Evolutionary conservation across 2,329 filamentous ascomycete species (phyloP).

Genomic region (Cyphellophora attinorum): DNA sequence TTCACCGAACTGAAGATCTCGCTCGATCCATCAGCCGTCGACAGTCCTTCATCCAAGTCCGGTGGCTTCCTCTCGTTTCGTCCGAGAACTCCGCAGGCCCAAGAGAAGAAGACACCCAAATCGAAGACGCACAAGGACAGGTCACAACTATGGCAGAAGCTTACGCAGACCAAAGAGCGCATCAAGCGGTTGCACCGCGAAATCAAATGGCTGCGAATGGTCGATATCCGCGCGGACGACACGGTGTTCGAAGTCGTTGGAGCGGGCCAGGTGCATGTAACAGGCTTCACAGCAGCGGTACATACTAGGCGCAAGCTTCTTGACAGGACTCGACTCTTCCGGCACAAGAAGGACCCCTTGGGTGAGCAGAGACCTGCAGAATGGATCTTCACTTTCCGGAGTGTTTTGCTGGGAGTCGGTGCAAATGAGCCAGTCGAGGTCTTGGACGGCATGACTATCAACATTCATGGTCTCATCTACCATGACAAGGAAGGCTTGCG

Average conservation of each 20-base stretch:
- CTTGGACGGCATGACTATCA: slow-evolving; percentile 77
- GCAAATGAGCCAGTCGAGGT: slow-evolving; percentile 78
- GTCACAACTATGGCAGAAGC: slow-evolving; percentile 69
- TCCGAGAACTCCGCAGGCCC: slow-evolving; percentile 6
- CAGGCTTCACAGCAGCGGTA: slow-evolving; percentile 73
- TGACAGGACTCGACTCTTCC: slow-evolving; percentile 79
- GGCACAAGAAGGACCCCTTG: slow-evolving; percentile 59
- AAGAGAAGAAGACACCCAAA: slow-evolving; percentile 11
- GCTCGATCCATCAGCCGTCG: slow-evolving; percentile 64
- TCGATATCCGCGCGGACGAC: slow-evolving; percentile 79
- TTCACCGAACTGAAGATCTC: slow-evolving; percentile 78
- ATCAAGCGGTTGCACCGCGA: slow-evolving; percentile 80
- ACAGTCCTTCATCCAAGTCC: slow-evolving; percentile 3
- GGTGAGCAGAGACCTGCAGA: slow-evolving; percentile 69
- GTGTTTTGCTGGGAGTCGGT: slow-evolving; percentile 78
- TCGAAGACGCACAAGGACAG: slow-evolving; percentile 23
- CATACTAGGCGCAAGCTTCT: slow-evolving; percentile 89
- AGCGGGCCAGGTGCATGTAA: slow-evolving; percentile 76
- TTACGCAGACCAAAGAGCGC: slow-evolving; percentile 71
- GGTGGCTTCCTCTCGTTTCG: neutral
- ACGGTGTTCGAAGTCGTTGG: slow-evolving; percentile 67
- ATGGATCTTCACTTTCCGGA: slow-evolving; percentile 82
- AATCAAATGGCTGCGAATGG: slow-evolving; percentile 78
- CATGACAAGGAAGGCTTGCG: slow-evolving; percentile 76
- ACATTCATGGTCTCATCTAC: slow-evolving; percentile 84